Conservation (phyloP, 2,329 filamentous ascomycete species). For the Rutstroemia sp. region DNA sequence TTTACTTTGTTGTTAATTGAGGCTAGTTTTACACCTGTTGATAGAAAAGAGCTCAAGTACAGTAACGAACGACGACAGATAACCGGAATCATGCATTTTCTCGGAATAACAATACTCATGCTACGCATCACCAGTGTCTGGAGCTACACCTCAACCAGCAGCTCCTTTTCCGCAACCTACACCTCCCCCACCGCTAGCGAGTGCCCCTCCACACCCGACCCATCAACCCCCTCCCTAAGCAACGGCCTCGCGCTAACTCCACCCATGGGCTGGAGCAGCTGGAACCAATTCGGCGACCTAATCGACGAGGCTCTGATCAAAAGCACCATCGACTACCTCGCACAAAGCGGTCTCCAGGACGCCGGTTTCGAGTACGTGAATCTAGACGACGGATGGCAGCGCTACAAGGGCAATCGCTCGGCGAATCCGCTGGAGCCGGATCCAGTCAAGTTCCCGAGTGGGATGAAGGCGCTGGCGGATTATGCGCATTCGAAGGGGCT, state of each 20-base stretch:
- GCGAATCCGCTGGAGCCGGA: neutral
- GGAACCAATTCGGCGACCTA: conserved; percentile 44
- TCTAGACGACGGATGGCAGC: neutral
- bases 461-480: neutral
- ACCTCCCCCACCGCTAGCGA: too few relatives aligned
- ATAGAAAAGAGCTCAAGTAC: too few relatives aligned
- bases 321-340: neutral
- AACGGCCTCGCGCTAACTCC: conserved; percentile 34
- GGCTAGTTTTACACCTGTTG: too few relatives aligned
- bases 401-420: neutral
- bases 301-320: conserved; percentile 31
- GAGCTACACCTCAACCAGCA: too few relatives aligned
- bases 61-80: too few relatives aligned
- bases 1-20: too few relatives aligned
- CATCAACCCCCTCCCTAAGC: conserved; percentile 13
- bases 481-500: conserved; percentile 25
- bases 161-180: too few relatives aligned
- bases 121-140: too few relatives aligned
- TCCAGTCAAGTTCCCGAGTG: neutral
- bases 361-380: neutral
- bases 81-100: too few relatives aligned
- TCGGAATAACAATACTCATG: too few relatives aligned
- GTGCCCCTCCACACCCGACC: neutral
- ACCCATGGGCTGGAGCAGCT: conserved; percentile 45
- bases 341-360: neutral